Evolutionary conservation across 2,329 filamentous ascomycete species (phyloP).

Genomic region (Coniella lustricola): DNA sequence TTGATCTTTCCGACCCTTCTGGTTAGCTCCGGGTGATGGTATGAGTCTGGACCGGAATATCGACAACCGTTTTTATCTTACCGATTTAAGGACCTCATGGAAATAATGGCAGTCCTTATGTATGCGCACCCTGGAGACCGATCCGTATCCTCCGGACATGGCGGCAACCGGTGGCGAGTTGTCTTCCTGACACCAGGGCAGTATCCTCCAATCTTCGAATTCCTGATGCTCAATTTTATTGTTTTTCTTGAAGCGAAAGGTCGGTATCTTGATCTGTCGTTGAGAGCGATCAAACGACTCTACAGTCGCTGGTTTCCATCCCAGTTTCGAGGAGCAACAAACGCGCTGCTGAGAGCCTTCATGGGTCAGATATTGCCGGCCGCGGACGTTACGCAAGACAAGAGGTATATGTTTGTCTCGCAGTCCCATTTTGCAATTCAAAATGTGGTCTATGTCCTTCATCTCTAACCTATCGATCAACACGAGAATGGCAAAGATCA

Average conservation of each 20-base stretch:
- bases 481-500: constrained; percentile 1
- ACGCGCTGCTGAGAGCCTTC: too few species aligned
- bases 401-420: background rate
- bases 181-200: constrained; percentile 4
- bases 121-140: background rate
- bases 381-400: too few species aligned
- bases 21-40: background rate
- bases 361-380: too few species aligned
- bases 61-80: background rate
- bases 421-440: background rate
- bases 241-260: background rate
- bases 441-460: background rate
- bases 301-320: background rate
- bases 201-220: background rate
- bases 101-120: background rate
- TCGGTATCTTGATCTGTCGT: background rate
- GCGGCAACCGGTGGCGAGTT: background rate
- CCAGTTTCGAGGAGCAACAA: too few species aligned
- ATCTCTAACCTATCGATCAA: background rate
- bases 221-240: background rate
- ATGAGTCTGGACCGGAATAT: too few species aligned
- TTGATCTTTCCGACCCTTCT: constrained; percentile 2
- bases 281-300: background rate
- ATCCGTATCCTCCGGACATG: constrained; percentile 4
- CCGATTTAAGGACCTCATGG: background rate